Evolutionary conservation across 176 grass and related monocot genomes (phyloP).

Genomic region (Zoysia japonica): DNA sequence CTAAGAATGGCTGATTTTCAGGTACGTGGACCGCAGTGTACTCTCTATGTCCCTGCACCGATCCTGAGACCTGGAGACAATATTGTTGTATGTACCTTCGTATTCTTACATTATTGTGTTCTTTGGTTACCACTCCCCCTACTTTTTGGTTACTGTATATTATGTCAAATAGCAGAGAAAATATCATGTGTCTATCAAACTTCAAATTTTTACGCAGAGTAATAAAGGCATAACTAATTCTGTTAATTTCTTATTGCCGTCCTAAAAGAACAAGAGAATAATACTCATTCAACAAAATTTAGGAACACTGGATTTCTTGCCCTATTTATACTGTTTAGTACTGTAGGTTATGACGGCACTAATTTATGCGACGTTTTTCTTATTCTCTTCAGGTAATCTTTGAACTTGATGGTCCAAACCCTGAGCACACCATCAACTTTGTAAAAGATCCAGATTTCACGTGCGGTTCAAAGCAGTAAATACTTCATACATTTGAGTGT

Average conservation of each 20-base stretch:
- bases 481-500: not conserved
- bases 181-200: not conserved
- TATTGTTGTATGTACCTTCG: conserved; percentile 58
- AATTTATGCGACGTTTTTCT: not conserved
- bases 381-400: conserved; percentile 64
- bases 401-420: conserved; percentile 63
- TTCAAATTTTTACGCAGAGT: not conserved
- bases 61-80: conserved; percentile 78
- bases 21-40: conserved; percentile 78
- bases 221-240: not conserved
- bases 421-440: conserved; percentile 55
- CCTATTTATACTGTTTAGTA: not conserved
- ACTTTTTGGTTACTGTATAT: not conserved
- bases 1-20: conserved; percentile 41
- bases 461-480: conserved; percentile 43
- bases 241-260: not conserved
- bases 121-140: not conserved
- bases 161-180: not conserved
- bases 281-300: not conserved
- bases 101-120: not conserved
- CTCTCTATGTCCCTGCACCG: conserved; percentile 82
- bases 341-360: not conserved
- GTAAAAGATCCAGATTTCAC: conserved; percentile 77
- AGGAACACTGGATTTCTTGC: not conserved
- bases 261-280: not conserved